phyloP scores from a whole-genome alignment of 495 filamentous ascomycete genomes.

The Glonium stellatum region DNA sequence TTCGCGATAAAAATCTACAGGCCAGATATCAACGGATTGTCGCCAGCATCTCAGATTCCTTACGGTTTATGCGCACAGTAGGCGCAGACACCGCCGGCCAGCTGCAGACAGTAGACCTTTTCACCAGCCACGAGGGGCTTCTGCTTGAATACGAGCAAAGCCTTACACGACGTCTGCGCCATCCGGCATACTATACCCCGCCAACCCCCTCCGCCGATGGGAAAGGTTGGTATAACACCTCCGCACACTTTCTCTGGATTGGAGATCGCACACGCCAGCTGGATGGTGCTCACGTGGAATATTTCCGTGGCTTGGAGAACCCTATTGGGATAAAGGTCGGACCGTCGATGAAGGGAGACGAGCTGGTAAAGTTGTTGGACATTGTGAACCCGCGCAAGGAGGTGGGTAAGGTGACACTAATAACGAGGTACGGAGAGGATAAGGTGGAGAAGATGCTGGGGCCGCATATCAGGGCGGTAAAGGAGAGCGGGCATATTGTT shows the following conservation, averaged over 20 bases:
- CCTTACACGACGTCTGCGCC: conserved; percentile 67
- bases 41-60: conserved; percentile 75
- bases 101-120: conserved; percentile 90
- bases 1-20: conserved; percentile 73
- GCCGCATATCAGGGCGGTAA: conserved; percentile 78
- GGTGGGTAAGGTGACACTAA: conserved; percentile 86
- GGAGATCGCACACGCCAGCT: conserved; percentile 92
- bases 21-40: conserved; percentile 79
- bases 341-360: conserved; percentile 65
- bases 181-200: conserved; percentile 42
- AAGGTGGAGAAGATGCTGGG: conserved; percentile 67
- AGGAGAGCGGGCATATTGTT: conserved; percentile 64
- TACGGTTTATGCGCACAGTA: conserved; percentile 92
- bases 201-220: conserved; percentile 13
- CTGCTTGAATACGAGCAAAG: conserved; percentile 90
- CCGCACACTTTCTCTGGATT: conserved; percentile 97
- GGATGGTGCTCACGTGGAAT: conserved; percentile 89
- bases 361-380: conserved; percentile 69
- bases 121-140: conserved; percentile 89
- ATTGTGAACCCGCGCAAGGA: conserved; percentile 76
- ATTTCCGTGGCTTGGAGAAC: conserved; percentile 92
- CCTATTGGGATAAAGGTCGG: conserved; percentile 95
- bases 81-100: conserved; percentile 80
- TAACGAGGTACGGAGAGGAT: conserved; percentile 82
- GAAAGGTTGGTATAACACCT: conserved; percentile 69